Base-by-base conservation (phyloP, 441 rosid species). In the Jatropha multifida region DNA sequence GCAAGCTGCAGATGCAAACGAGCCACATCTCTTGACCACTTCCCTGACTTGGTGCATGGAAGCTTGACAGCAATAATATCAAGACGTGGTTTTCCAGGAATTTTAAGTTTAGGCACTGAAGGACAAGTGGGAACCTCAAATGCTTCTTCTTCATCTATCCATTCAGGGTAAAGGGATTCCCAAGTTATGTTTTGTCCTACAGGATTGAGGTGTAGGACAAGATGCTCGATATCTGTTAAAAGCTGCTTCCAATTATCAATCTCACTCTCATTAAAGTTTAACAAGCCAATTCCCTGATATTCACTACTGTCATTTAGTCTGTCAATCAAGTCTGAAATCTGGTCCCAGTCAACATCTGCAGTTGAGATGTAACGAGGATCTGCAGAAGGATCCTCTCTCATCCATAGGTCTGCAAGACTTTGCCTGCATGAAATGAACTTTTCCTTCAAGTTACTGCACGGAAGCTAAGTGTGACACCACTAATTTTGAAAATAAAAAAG, bases 71-170 rank as follows among this genome's bases (percentile, higher is more conserved):
- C 84, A 20, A 92, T 80, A 69, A 94, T 84, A 84, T 92, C 94
- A 26, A 90, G 74, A 71, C 96, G 88, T 68, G 97, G 92, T 75
- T 89, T 93, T 37, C 89, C 90, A 67, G 94, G 87, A 80, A 78
- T 69, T 79, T 85, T 88, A 81, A 92, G 74, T 79, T 71, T 84
- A 42, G 97, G 98, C 48, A 92, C 76, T 73, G 82, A 81, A 81
- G 96, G 94, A 78, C 96, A 92, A 79, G 83, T 83, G 12, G 96
- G 97, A 75, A 94, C 91, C 84, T 90, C 88, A 54, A 83, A 92
- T 18, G 88, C 90, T 83, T 92, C 96, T 72, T 88, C 98, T 85
- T 94, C 97, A 40, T 94, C 98, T 69, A 92, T 94, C 98, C 98
- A 90, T 77, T 94, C 96, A 9, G 94, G 96, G 72, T 90, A 94